Evolutionary conservation across 805 yeast genomes (phyloP), one percentile per base, ranked within the genome.

Genomic region (Saccharomycopsis schoenii): DNA sequence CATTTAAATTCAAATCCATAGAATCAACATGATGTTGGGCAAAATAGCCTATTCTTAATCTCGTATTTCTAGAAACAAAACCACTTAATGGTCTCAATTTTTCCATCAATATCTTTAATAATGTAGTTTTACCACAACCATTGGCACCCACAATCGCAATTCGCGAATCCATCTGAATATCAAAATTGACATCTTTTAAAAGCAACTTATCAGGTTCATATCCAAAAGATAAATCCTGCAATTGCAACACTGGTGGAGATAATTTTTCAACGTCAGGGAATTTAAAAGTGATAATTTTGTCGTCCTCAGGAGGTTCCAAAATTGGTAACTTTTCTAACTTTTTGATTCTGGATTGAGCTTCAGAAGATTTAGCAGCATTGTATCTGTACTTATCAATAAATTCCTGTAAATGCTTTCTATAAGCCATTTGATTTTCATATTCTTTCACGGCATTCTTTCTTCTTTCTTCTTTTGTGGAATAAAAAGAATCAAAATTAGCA

Each of bases 11-110:
- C 67, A 92, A 76, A 70, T 94, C 98, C 97, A 94, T 89, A n/a
- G 92, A 86, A 69, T 94, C 99, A 66, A 94, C 96, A 69, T 94
- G 99, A 72, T 94, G 98, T 77, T 94, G 99, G 15, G 99, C 97
- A 76, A 94, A 94, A 73, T 94, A 94, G 17, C 97, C 98, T 60
- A 94, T 88, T 75, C 98, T 83, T 67, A 94, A 77, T 67, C 97
- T 81, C 52, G 94, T 86, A 69, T 94, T 92, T 65, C 83, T 83
- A 24, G 89, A 81, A 21, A 92, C 86, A 60, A 80, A 78, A 60
- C 99, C 99, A n/a, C 75, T 78, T 54, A 84, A 70, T 1, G 99
- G 97, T 24, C 77, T 76, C 59, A 88, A 75, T 66, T 78, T 83
- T 65, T 89, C 97, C 83, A 92, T 85, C 67, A 94, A 77, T 52